Evolutionary conservation across 2,329 filamentous ascomycete species (phyloP).

Genomic region (Calonectria multiphialidica): DNA sequence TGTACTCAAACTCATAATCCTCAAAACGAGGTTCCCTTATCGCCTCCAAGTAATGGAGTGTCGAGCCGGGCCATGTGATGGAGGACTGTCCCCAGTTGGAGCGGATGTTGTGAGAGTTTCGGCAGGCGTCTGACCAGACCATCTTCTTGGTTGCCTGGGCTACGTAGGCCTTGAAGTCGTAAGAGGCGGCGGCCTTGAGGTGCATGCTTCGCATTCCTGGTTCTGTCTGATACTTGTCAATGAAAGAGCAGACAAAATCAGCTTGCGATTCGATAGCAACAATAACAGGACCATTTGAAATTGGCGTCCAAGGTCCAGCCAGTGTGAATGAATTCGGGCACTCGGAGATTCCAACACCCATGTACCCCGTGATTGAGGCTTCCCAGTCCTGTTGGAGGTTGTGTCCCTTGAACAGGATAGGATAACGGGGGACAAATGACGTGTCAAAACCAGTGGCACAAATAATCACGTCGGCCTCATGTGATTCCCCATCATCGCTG

Average conservation of each 20-base stretch:
- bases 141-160: constrained; percentile 25
- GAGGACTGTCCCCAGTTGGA: constrained; percentile 31
- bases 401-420: not conserved
- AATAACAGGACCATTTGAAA: constrained; percentile 18
- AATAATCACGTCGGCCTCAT: not conserved
- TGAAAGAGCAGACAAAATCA: constrained; percentile 28
- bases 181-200: constrained; percentile 3
- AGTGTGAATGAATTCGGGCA: not conserved
- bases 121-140: constrained; percentile 31
- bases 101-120: constrained; percentile 26
- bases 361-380: not conserved
- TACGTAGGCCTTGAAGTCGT: constrained; percentile 26
- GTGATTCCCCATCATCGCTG: not conserved
- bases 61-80: constrained; percentile 29
- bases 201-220: constrained; percentile 17
- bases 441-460: not conserved
- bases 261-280: constrained; percentile 23
- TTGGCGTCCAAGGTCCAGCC: not conserved
- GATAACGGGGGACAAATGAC: not conserved
- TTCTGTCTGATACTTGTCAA: constrained; percentile 32
- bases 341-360: not conserved
- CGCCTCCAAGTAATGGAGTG: constrained; percentile 27
- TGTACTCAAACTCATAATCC: constrained; percentile 3
- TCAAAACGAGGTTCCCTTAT: constrained; percentile 17
- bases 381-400: not conserved